A percentile compares a stretch with the other conserved stretches of the same genome.
Evolutionary conservation across 176 grass and related monocot species (phyloP).

Genomic region (barley (Hordeum vulgare)): MorexV3_pseudomolecules_assembly NC_058523.1:38694139-38694638

Average conservation of each 20-base stretch:
- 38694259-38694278: slow-evolving; percentile 38
- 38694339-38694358: no score
- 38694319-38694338: no score
- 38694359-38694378: slow-evolving; percentile 45
- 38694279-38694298: not conserved
- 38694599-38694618: slow-evolving; percentile 10
- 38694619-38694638: slow-evolving; percentile 30
- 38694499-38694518: no score
- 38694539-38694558: slow-evolving; percentile 74
- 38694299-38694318: not conserved
- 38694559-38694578: slow-evolving; percentile 26
- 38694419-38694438: slow-evolving; percentile 63
- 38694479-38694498: no score
- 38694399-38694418: no score
- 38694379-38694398: slow-evolving; percentile 54
- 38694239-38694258: slow-evolving; percentile 15
- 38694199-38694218: slow-evolving; percentile 55
- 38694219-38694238: slow-evolving; percentile 33
- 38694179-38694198: not conserved
- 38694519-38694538: no score
- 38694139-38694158: not conserved
- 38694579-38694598: slow-evolving; percentile 69
- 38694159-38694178: not conserved
- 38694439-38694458: no score
- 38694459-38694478: no score